Evolutionary conservation across 164 flowering plant genomes (phyloP).

Genomic region (Vitis cinerea): DNA sequence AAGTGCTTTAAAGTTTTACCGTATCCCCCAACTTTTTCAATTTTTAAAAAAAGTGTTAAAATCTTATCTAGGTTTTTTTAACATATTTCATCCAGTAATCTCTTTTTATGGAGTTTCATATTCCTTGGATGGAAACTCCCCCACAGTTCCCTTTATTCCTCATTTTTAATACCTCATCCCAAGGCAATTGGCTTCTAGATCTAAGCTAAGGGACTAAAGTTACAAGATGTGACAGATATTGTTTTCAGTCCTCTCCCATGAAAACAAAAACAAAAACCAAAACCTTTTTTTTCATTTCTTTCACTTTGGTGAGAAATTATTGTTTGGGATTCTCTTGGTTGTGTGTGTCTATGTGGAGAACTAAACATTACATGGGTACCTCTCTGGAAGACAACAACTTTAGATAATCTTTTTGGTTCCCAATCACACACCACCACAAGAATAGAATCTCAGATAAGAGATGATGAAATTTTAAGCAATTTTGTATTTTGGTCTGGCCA

Average conservation of each 20-base stretch:
- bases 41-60: constrained; percentile 20
- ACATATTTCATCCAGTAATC: neutral
- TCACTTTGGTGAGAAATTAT: too few species aligned
- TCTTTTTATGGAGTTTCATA: constrained; percentile 14
- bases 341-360: constrained; percentile 10
- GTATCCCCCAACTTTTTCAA: constrained; percentile 11
- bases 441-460: constrained; percentile 57
- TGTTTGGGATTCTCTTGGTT: constrained; percentile 18
- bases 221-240: constrained; percentile 20
- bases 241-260: constrained; percentile 25
- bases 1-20: neutral
- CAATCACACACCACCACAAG: constrained; percentile 57
- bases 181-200: constrained; percentile 8
- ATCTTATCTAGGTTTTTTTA: constrained; percentile 12
- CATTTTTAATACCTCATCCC: constrained; percentile 1
- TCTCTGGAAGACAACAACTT: constrained; percentile 37
- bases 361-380: constrained; percentile 3
- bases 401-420: too few species aligned
- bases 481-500: constrained; percentile 12
- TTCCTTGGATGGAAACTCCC: constrained; percentile 8
- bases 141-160: constrained; percentile 3
- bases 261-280: constrained; percentile 16
- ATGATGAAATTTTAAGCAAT: constrained; percentile 41
- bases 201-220: constrained; percentile 7
- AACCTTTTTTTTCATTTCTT: neutral